Percentiles rank a stretch among this genome's conserved stretches.
Evolutionary conservation across 2,329 filamentous ascomycete species (phyloP).

Genomic region (Nemania sp.): DNA sequence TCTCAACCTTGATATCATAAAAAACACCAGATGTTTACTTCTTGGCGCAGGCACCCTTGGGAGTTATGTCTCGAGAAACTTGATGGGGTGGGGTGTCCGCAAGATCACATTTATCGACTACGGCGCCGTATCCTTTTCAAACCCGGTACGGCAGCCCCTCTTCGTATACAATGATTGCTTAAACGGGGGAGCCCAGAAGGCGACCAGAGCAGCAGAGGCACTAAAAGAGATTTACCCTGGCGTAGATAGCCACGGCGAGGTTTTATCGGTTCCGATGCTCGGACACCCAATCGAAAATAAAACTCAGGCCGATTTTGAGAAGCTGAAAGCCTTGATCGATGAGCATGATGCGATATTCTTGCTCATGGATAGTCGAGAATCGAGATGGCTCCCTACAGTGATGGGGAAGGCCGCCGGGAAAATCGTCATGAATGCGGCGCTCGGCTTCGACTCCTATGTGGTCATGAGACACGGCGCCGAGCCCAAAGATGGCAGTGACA

Average conservation of each 20-base stretch:
- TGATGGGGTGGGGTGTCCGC: constrained; percentile 94
- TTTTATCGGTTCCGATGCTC: constrained; percentile 90
- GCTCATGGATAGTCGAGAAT: constrained; percentile 96
- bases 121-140: constrained; percentile 90
- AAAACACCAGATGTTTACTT: constrained; percentile 85
- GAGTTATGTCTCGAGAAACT: constrained; percentile 87
- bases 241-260: constrained; percentile 78
- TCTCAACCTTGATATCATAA: constrained; percentile 85
- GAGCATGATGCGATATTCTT: constrained; percentile 92
- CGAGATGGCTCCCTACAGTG: constrained; percentile 91
- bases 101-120: constrained; percentile 98
- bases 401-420: constrained; percentile 94
- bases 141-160: constrained; percentile 91
- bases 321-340: constrained; percentile 73
- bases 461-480: constrained; percentile 92
- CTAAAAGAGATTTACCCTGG: constrained; percentile 88
- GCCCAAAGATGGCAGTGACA: constrained; percentile 57
- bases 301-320: constrained; percentile 74
- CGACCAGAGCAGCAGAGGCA: constrained; percentile 76
- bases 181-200: constrained; percentile 83
- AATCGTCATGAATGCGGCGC: constrained; percentile 93
- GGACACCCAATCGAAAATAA: constrained; percentile 84
- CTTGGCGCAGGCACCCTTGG: constrained; percentile 92
- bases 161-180: constrained; percentile 90
- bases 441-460: constrained; percentile 96